These are phyloP conservation scores for Tagetes erecta DNA, from an alignment of 129 eudicot genomes.

Conservation along the genomic window DNA sequence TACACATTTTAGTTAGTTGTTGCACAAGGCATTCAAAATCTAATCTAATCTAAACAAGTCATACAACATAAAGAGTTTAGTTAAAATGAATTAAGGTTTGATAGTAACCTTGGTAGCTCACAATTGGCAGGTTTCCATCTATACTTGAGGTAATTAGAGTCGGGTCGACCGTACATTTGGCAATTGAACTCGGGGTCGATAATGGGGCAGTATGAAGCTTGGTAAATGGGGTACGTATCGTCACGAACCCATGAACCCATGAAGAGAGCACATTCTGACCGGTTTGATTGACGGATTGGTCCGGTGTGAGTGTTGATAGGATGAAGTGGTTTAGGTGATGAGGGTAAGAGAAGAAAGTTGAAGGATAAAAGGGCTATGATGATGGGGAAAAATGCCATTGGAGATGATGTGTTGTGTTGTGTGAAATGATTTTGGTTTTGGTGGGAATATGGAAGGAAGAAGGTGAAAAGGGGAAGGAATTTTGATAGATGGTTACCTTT, in stretches of 20 bases:
- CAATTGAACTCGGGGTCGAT: slow-evolving; percentile 88
- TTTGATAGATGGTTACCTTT: slow-evolving; percentile 32
- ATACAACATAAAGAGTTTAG: too few relatives aligned
- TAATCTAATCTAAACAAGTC: too few relatives aligned
- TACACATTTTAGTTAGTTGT: too few relatives aligned
- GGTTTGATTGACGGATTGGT: slow-evolving; percentile 48
- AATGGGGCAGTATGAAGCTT: slow-evolving; percentile 59
- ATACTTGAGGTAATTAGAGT: slow-evolving; percentile 79
- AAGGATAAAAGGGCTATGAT: slow-evolving; percentile 7
- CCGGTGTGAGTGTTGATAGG: slow-evolving; percentile 44
- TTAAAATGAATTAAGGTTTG: neutral
- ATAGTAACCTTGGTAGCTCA: slow-evolving; percentile 73
- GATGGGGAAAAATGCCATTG: slow-evolving; percentile 49
- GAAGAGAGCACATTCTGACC: slow-evolving; percentile 57
- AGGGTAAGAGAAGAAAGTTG: slow-evolving; percentile 24
- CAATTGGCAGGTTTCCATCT: slow-evolving; percentile 88
- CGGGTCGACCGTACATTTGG: slow-evolving; percentile 85
- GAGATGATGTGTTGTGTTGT: slow-evolving; percentile 9
- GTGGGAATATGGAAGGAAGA: slow-evolving; percentile 26
- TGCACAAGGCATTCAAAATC: too few relatives aligned
- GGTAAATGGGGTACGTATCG: slow-evolving; percentile 64
- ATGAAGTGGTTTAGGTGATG: slow-evolving; percentile 41
- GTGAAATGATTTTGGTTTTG: slow-evolving; percentile 22
- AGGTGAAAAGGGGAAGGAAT: slow-evolving; percentile 26
- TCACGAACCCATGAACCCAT: slow-evolving; percentile 82